phyloP scores from a whole-genome alignment of 345 rosid species.

The Abelmoschus esculentus region DNA sequence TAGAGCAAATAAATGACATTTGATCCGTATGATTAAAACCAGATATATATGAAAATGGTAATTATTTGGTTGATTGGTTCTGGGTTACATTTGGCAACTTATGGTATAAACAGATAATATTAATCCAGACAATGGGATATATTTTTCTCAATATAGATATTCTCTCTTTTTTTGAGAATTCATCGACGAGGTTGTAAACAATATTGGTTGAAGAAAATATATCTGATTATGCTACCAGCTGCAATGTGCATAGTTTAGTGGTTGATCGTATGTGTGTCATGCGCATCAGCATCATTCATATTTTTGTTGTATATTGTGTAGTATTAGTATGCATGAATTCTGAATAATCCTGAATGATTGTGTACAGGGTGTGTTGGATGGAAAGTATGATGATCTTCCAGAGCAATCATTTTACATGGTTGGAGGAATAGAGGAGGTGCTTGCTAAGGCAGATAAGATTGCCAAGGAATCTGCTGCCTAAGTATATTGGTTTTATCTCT shows the following conservation, averaged over 20 bases:
- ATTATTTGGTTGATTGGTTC: no score
- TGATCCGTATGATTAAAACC: neutral
- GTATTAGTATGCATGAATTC: neutral
- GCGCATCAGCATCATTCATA: neutral
- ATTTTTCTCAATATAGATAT: neutral
- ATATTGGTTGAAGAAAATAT: neutral
- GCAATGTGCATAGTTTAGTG: neutral
- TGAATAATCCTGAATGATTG: neutral
- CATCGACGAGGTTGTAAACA: neutral
- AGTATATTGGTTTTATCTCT: slow-evolving; percentile 11
- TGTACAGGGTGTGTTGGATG: slow-evolving; percentile 35
- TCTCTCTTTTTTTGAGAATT: neutral
- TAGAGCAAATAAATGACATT: neutral
- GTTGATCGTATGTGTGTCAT: neutral
- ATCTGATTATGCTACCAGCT: neutral
- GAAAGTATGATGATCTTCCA: slow-evolving; percentile 72
- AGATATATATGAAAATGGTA: neutral
- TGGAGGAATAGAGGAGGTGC: slow-evolving; percentile 78
- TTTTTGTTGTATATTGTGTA: neutral
- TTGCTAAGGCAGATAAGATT: slow-evolving; percentile 82
- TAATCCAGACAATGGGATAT: neutral
- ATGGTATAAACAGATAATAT: neutral
- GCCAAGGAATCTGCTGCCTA: slow-evolving; percentile 56
- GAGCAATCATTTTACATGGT: slow-evolving; percentile 86
- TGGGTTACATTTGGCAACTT: neutral